Conservation (phyloP, 768 basidiomycete genomes). For the Vishniacozyma victoriae region DNA sequence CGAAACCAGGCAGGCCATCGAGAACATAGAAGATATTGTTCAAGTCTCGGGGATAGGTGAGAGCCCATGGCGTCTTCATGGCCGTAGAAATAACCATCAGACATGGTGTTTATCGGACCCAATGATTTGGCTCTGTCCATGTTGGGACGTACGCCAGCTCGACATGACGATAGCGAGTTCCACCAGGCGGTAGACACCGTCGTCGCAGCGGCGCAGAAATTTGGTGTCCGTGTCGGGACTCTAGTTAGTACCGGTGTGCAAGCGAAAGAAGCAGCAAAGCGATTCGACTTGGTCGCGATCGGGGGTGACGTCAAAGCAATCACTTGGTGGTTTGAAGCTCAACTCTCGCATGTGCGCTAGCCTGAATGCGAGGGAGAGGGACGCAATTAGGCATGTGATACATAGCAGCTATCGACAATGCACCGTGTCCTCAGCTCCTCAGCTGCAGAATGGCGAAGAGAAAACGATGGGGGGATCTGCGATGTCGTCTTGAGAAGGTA, state of each 20-base stretch:
- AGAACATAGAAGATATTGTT: not conserved
- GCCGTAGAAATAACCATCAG: not conserved
- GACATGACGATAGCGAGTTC: constrained; percentile 15
- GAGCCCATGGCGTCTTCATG: not conserved
- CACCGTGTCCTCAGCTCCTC: too few species aligned
- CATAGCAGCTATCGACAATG: too few species aligned
- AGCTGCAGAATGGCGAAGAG: too few species aligned
- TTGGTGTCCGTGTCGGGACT: constrained; percentile 8
- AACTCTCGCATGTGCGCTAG: too few species aligned
- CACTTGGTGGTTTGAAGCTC: constrained; percentile 10
- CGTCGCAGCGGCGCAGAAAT: constrained; percentile 8
- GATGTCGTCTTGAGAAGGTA: too few species aligned
- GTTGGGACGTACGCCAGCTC: constrained; percentile 14
- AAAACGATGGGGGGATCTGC: too few species aligned
- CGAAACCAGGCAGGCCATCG: not conserved
- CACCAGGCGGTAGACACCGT: constrained; percentile 19
- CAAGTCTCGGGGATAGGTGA: not conserved
- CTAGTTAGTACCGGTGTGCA: constrained; percentile 15
- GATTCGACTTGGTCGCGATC: constrained; percentile 23
- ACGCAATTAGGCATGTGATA: too few species aligned
- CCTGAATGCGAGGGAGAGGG: too few species aligned
- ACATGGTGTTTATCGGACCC: not conserved
- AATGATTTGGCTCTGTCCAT: not conserved
- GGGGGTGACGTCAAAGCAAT: constrained; percentile 27
- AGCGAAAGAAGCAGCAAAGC: constrained; percentile 9